A percentile compares a stretch with the other conserved stretches of the same genome.
These are phyloP conservation scores for Tylopilus felleus DNA, from an alignment of 768 basidiomycete genomes.

Conservation along the genomic window DNA sequence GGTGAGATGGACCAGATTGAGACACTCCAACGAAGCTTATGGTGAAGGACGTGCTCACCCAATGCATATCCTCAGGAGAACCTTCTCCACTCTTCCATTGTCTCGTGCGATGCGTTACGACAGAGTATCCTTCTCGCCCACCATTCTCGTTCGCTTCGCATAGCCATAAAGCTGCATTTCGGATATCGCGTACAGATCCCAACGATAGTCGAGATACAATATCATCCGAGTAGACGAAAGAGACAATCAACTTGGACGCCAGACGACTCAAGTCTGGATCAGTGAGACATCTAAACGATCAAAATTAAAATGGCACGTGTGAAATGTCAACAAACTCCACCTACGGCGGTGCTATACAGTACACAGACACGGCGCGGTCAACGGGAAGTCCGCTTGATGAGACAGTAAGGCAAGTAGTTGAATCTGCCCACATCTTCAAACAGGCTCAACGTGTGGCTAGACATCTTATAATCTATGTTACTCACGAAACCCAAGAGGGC, in stretches of 20 bases:
- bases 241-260: constrained; percentile 61
- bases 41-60: constrained; percentile 42
- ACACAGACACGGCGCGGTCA: constrained; percentile 64
- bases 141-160: constrained; percentile 59
- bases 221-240: constrained; percentile 81
- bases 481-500: constrained; percentile 68
- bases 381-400: constrained; percentile 67
- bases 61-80: constrained; percentile 42
- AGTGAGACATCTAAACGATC: constrained; percentile 49
- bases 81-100: constrained; percentile 63
- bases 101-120: constrained; percentile 46
- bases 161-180: constrained; percentile 74
- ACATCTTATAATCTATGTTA: constrained; percentile 1
- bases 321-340: constrained; percentile 23
- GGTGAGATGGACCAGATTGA: neutral
- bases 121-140: constrained; percentile 37
- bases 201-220: constrained; percentile 75
- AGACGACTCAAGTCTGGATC: constrained; percentile 59
- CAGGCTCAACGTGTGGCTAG: neutral
- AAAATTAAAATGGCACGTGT: neutral
- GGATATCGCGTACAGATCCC: constrained; percentile 73
- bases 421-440: constrained; percentile 80
- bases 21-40: neutral
- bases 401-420: constrained; percentile 66
- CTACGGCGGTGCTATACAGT: constrained; percentile 79